Conservation (phyloP, 768 basidiomycete genomes). For the Leccinum fibrillosum region DNA sequence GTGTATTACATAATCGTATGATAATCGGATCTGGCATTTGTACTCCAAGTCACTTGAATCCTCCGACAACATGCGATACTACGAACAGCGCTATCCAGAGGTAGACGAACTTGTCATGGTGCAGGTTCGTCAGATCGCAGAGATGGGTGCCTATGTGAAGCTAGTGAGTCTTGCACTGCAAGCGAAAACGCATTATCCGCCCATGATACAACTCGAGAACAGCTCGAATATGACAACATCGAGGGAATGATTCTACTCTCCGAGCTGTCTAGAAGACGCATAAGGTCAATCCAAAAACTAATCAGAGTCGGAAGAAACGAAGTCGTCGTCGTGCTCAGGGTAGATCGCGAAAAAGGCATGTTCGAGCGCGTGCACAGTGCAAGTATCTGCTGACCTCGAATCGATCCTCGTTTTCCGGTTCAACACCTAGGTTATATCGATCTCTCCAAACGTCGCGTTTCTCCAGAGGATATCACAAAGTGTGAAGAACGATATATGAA, state of each 20-base stretch:
- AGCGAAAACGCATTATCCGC: not conserved
- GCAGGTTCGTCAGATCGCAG: constrained; percentile 97
- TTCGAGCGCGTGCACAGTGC: not conserved
- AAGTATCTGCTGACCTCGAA: not conserved
- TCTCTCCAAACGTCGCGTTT: constrained; percentile 96
- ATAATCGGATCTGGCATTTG: not conserved
- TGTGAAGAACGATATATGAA: constrained; percentile 99
- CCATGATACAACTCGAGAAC: not conserved
- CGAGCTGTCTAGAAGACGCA: constrained; percentile 93
- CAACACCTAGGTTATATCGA: constrained; percentile 84
- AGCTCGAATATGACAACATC: constrained; percentile 99
- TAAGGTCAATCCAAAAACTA: constrained; percentile 95
- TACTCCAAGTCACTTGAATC: not conserved
- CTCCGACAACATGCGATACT: constrained; percentile 70
- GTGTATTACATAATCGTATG: not conserved
- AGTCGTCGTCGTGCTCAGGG: constrained; percentile 95
- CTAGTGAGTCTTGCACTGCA: constrained; percentile 54
- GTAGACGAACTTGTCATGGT: constrained; percentile 99
- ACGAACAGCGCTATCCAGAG: constrained; percentile 90
- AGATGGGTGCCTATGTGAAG: constrained; percentile 99
- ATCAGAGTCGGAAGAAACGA: constrained; percentile 98
- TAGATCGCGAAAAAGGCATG: constrained; percentile 98
- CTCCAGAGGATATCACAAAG: constrained; percentile 97
- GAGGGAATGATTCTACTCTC: constrained; percentile 99
- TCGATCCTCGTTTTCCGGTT: not conserved